Conservation (phyloP, 495 filamentous ascomycete genomes). For the Hyaloscypha bicolor region DNA sequence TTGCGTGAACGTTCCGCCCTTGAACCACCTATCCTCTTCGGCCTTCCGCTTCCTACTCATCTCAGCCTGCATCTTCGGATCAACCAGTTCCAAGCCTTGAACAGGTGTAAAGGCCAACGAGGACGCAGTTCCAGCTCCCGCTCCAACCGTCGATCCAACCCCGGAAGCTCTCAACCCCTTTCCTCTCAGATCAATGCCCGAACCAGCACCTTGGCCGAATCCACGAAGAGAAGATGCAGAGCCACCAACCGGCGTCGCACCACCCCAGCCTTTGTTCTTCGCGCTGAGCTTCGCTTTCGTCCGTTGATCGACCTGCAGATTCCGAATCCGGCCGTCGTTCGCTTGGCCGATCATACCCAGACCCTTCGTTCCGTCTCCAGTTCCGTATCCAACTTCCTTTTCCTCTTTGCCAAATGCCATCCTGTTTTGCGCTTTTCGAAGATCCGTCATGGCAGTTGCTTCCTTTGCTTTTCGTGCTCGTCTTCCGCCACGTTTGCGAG, state of each 20-base stretch:
- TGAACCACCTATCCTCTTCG: slow-evolving; percentile 95
- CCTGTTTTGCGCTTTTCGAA: slow-evolving; percentile 94
- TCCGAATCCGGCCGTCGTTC: slow-evolving; percentile 84
- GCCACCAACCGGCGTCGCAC: slow-evolving; percentile 64
- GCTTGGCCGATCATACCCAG: slow-evolving; percentile 93
- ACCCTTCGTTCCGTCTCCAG: slow-evolving; percentile 82
- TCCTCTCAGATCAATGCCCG: slow-evolving; percentile 65
- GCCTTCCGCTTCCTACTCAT: slow-evolving; percentile 85
- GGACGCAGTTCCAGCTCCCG: slow-evolving; percentile 72
- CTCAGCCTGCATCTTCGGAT: slow-evolving; percentile 86
- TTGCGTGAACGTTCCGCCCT: slow-evolving; percentile 93
- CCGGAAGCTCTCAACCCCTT: slow-evolving; percentile 76
- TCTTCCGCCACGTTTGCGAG: slow-evolving; percentile 89
- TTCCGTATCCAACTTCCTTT: slow-evolving; percentile 89
- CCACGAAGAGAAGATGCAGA: slow-evolving; percentile 77
- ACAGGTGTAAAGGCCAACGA: slow-evolving; percentile 92
- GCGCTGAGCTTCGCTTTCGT: slow-evolving; percentile 91
- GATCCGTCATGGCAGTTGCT: slow-evolving; percentile 93
- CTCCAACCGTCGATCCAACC: slow-evolving; percentile 67
- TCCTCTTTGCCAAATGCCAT: slow-evolving; percentile 97
- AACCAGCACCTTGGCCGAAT: slow-evolving; percentile 62
- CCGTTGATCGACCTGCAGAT: slow-evolving; percentile 86
- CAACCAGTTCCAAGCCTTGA: slow-evolving; percentile 93
- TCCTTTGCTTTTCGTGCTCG: slow-evolving; percentile 95
- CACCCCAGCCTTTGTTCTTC: slow-evolving; percentile 96